A percentile compares a stretch with the other conserved stretches of the same genome.
Evolutionary conservation across 371 early-diverging fungal species (phyloP).

Genomic region (Mucor indicus): DNA sequence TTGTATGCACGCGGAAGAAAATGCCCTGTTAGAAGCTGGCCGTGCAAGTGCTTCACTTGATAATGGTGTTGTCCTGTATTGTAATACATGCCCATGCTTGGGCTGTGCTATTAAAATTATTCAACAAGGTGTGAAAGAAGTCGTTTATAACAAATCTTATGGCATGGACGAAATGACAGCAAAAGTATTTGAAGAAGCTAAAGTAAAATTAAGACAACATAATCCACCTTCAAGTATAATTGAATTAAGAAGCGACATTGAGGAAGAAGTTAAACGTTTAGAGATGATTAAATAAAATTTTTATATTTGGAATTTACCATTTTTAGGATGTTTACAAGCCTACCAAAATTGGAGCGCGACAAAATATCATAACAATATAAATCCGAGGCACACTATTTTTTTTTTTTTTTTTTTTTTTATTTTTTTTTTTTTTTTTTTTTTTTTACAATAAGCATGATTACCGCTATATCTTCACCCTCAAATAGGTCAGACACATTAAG

Average conservation of each 20-base stretch:
- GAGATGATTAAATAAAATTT: background rate
- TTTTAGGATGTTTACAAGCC: conserved; percentile 16
- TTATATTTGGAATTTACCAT: conserved; percentile 12
- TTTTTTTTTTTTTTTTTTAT: conserved; percentile 1
- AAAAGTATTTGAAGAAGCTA: conserved; percentile 77
- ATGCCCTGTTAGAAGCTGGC: conserved; percentile 95
- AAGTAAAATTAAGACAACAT: conserved; percentile 78
- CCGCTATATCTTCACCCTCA: conserved; percentile 4
- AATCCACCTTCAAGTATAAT: conserved; percentile 54
- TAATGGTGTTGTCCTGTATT: conserved; percentile 76
- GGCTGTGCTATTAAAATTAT: conserved; percentile 97
- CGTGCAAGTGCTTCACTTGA: conserved; percentile 63
- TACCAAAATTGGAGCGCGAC: conserved; percentile 5
- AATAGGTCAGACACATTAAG: conserved; percentile 1
- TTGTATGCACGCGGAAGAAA: conserved; percentile 99
- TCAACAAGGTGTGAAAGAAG: conserved; percentile 89
- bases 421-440: background rate
- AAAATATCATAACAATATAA: background rate
- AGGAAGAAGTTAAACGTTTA: conserved; percentile 12
- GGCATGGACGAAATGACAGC: conserved; percentile 88
- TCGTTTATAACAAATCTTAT: conserved; percentile 87
- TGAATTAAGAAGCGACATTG: conserved; percentile 28
- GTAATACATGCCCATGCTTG: conserved; percentile 88
- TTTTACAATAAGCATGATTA: conserved; percentile 1
- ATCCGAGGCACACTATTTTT: background rate